These are phyloP conservation scores for Monosporascus sp. DNA, from an alignment of 2,329 filamentous ascomycete species.

Conservation along the genomic window DNA sequence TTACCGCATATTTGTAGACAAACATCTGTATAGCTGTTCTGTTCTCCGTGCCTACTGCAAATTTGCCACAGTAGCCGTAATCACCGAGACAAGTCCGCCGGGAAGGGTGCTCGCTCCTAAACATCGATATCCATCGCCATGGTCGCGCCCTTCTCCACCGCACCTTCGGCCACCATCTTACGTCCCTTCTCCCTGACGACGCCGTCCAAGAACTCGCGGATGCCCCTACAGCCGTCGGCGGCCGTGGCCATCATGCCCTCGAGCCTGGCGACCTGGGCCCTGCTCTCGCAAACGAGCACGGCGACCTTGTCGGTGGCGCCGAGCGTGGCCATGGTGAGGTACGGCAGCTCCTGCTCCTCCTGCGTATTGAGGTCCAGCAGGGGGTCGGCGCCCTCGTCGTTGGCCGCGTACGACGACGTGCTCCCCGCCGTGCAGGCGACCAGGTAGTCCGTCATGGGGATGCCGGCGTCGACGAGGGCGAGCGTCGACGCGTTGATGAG, in stretches of 20 bases:
- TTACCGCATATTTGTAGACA: background rate
- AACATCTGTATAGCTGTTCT: background rate
- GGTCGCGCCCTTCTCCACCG: constrained; percentile 42
- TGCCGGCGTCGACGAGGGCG: constrained; percentile 87
- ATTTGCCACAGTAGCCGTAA: no score
- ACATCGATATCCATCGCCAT: constrained; percentile 48
- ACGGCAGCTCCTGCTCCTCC: constrained; percentile 85
- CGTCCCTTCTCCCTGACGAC: constrained; percentile 69
- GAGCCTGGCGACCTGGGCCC: constrained; percentile 73
- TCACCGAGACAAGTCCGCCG: no score
- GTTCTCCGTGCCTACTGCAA: background rate
- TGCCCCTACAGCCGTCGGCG: constrained; percentile 84
- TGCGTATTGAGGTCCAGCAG: constrained; percentile 72
- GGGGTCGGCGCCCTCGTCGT: constrained; percentile 68
- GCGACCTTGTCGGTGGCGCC: constrained; percentile 70
- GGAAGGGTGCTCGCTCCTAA: background rate
- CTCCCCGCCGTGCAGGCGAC: constrained; percentile 83
- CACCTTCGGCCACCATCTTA: constrained; percentile 55
- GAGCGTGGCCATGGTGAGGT: constrained; percentile 77
- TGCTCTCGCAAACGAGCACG: constrained; percentile 79
- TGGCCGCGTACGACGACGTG: constrained; percentile 59
- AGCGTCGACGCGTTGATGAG: constrained; percentile 89
- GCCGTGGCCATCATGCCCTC: constrained; percentile 93
- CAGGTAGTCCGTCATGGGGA: constrained; percentile 92
- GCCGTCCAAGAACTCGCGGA: constrained; percentile 73